Conservation (phyloP, 148 eudicot species). For the Suaeda aralocaspica region DNA sequence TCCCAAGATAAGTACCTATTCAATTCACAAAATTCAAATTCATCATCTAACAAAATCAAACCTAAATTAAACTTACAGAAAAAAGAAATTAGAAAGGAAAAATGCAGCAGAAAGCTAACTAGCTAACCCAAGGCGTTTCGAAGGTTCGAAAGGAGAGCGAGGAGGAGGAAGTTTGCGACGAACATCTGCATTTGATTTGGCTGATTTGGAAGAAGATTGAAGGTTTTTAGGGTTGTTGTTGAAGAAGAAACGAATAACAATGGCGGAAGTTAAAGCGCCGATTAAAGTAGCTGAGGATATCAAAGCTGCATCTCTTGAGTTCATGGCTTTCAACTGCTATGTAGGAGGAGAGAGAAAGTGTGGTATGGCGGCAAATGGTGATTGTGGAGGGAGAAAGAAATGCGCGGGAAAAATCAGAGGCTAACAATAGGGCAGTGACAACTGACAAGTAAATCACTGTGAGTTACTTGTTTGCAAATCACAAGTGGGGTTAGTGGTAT, state of each 20-base stretch:
- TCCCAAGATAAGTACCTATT: conserved; percentile 91
- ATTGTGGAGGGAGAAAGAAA: neutral
- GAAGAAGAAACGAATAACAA: conserved; percentile 41
- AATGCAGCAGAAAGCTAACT: conserved; percentile 30
- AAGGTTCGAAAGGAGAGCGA: conserved; percentile 54
- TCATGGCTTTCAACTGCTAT: conserved; percentile 27
- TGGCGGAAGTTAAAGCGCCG: conserved; percentile 55
- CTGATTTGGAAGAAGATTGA: conserved; percentile 4
- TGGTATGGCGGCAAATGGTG: neutral
- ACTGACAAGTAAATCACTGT: no score
- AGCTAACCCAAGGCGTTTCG: conserved; percentile 65
- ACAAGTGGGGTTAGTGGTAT: no score
- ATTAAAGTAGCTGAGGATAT: conserved; percentile 48
- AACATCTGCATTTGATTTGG: conserved; percentile 19
- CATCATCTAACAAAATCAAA: no score
- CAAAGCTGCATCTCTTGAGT: conserved; percentile 44
- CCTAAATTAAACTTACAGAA: neutral
- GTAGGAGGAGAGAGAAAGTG: neutral
- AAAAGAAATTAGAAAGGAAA: neutral
- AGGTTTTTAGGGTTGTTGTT: conserved; percentile 25
- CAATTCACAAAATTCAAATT: neutral
- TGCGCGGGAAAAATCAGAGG: conserved; percentile 16
- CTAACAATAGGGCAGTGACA: no score
- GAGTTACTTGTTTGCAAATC: no score
- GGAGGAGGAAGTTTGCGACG: conserved; percentile 7